Base-by-base conservation (phyloP, 352 stramenopile genomes). In the Phytophthora uliginosa region DNA sequence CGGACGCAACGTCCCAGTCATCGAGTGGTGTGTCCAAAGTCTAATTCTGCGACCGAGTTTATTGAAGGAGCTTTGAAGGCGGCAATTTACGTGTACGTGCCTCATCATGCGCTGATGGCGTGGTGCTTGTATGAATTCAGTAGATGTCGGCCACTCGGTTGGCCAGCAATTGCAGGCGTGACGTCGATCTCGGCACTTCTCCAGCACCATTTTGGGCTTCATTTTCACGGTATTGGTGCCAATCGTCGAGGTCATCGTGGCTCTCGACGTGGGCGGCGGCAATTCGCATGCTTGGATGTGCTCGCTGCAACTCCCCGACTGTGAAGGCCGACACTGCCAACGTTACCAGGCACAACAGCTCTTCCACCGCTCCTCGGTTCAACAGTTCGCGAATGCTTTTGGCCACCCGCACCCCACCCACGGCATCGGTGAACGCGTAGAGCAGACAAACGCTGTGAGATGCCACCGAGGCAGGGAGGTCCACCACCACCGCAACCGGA, bases 321-420 rank as follows among this genome's bases (percentile, higher is more conserved):
- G 71, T 74, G 2, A 69, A 36, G 4, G 61, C 47, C 13, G 71
- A 70, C 36, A 79, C 54, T 1, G 61, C 59, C 10, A 79, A 17
- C 7, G 72, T 79, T 15, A 76, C 58, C 5, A 79, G 63, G 56
- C 67, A 76, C n/a, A 73, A 2, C 2, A 76, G 31, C 9, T 74
- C 45, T 53, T 76, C 72, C 10, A 71, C 58, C 12, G 67, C 58
- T 7, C 72, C 72, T 24, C 53, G 62, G 28, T 68, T 51, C 0
- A 79, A 54, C 33, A 76, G 45, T 31, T 60, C 40, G 0, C 58
- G 66, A 24, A 79, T 71, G 22, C 56, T 65, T 33, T 76, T 65
- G 15, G 68, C 58, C 48, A 76, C 59, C 0, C 63, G 51, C n/a
- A 65, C 18, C 2, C 51, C 62, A 9, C 63, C 53, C 7, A 17